Base-by-base conservation (phyloP, 192 early-diverging fungal genomes). In the Umbelopsis sp. region DNA sequence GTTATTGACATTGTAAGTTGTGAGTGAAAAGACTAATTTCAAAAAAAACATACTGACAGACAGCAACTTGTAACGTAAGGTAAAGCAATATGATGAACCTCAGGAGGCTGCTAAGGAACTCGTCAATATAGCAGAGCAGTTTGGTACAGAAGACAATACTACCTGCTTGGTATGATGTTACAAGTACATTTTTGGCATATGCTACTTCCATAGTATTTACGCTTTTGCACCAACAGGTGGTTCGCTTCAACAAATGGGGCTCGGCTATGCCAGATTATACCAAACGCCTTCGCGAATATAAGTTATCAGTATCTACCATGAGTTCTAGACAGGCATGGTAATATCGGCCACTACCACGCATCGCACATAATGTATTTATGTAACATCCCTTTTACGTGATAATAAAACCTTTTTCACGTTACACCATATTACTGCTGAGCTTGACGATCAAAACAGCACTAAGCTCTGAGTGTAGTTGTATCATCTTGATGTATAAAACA, bases 191-290 rank as follows among this genome's bases (percentile, higher is more conserved):
- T 52, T 21, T 9, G 25, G 47, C 4, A 51, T 20, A 14, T 69
- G 24, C 6, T 6, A 52, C 36, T 45, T 16, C 17, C 25, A 53
- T 4, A 56, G 44, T 34, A 29, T 68, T 31, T 3, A 26, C 12
- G 49, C 17, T 45, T 45, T 43, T 26, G 0, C 9, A 24, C 20
- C 16, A 29, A n/a, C 75, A 88, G 86, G 89, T 92, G 16, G 83
- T 92, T 26, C 84, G 88, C 49, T 76, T 92, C 59, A 86, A 89
- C n/a, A 86, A 83, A 17, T 92, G 91, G 91, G 91, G 88, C 20
- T 65, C 77, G 29, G 45, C 81, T 54, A 88, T 92, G 83, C 80
- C 80, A 43, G 91, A 92, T 74, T 73, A 86, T 66, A 90, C 91
- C n/a, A 83, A 81, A 11, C 88, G 89, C 29, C 74, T 89, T 43